Evolutionary conservation across 1,139 yeast genomes (phyloP).

Genomic region (Pichia sp.): DNA sequence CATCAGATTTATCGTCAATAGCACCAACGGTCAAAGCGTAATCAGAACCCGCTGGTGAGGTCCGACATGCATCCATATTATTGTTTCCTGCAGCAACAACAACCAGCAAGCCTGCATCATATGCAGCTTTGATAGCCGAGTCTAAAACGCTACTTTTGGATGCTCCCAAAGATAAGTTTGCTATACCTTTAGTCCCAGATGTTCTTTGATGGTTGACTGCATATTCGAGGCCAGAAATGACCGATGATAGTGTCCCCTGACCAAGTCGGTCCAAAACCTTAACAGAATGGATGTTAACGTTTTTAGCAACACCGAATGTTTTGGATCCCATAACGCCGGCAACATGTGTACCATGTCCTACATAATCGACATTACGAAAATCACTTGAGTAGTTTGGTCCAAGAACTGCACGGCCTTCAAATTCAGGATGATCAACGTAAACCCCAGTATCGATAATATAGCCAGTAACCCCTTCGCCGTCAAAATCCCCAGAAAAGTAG

Average conservation of each 20-base stretch:
- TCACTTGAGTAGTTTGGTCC: conserved; percentile 44
- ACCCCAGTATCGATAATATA: conserved; percentile 77
- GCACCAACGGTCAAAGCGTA: conserved; percentile 82
- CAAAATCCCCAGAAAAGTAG: conserved; percentile 35
- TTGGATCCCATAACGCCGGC: conserved; percentile 82
- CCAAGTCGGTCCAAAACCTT: conserved; percentile 64
- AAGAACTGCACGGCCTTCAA: conserved; percentile 40
- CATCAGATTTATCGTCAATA: conserved; percentile 63
- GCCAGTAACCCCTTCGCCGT: conserved; percentile 53
- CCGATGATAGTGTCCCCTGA: conserved; percentile 59
- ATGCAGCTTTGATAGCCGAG: conserved; percentile 66
- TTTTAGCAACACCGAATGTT: conserved; percentile 76
- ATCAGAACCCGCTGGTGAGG: conserved; percentile 46
- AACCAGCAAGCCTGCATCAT: conserved; percentile 61
- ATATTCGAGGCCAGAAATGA: conserved; percentile 64
- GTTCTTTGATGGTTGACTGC: conserved; percentile 46
- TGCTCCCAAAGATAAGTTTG: conserved; percentile 78
- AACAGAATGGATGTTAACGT: conserved; percentile 55
- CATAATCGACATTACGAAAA: conserved; percentile 32
- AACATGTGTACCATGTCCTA: conserved; percentile 77
- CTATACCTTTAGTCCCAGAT: conserved; percentile 45
- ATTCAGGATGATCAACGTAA: conserved; percentile 39
- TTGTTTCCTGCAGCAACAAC: conserved; percentile 92
- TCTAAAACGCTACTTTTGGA: conserved; percentile 58
- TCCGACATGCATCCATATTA: conserved; percentile 65